Conservation (phyloP, 202 grass and related monocot genomes). For the Brachypodium distachyon region DNA sequence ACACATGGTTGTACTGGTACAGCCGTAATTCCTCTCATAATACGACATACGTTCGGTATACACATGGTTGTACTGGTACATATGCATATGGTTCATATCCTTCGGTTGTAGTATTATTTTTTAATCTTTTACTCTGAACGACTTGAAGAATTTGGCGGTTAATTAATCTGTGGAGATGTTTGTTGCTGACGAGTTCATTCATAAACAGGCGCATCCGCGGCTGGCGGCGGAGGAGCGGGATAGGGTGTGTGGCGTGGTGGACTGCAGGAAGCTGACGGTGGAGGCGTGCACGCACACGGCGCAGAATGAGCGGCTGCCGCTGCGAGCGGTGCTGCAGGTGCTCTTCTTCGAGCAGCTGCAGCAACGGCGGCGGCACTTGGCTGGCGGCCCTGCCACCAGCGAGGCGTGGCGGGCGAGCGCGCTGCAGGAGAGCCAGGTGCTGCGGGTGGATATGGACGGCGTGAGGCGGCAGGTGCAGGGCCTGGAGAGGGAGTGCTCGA, state of each 20-base stretch:
- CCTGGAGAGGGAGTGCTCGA: conserved; percentile 76
- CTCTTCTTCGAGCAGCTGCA: conserved; percentile 98
- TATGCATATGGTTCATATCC: no score
- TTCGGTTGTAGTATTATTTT: no score
- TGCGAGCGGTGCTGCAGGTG: conserved; percentile 84
- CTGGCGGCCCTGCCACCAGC: not conserved
- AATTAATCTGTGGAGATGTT: no score
- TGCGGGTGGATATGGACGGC: conserved; percentile 85
- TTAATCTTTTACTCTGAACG: no score
- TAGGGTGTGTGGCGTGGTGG: conserved; percentile 64
- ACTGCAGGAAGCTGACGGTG: conserved; percentile 79
- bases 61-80: no score
- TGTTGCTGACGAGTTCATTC: not conserved
- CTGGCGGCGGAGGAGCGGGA: conserved; percentile 72
- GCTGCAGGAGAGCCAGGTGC: conserved; percentile 56
- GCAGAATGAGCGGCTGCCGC: conserved; percentile 83
- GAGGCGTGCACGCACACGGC: conserved; percentile 92
- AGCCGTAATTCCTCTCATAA: no score
- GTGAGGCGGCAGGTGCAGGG: conserved; percentile 64
- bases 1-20: no score
- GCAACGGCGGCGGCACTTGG: not conserved
- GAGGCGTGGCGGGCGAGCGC: conserved; percentile 33
- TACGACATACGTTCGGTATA: no score
- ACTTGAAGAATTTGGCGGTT: no score
- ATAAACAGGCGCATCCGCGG: conserved; percentile 50